Base-by-base conservation (phyloP, 495 filamentous ascomycete species). In the Penicillium angulare region DNA sequence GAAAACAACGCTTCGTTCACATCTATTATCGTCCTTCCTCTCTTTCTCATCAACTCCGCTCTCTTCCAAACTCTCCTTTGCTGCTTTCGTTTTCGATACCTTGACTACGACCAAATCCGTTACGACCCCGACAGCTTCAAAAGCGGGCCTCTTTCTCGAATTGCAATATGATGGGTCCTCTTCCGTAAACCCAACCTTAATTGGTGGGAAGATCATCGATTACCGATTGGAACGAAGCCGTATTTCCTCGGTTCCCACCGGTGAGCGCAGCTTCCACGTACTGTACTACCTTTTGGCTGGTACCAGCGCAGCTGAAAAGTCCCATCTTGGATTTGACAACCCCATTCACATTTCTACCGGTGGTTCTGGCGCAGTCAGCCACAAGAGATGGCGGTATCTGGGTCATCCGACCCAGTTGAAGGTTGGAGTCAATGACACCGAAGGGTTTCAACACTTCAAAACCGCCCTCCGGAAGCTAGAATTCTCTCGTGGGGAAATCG, bases 401-500 rank as follows among this genome's bases (percentile, higher is more conserved):
- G 93, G 93, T 16, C 93, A 98, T 62, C 92, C 92, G 2, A 96
- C 92, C 0, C 93, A 98, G 63, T 78, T 98, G 22, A 97, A 96
- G 64, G 89, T 97, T 24, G 93, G 93, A 18, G 89, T 98, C 64
- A 96, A 98, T 63, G 93, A 98, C 66, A 74, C 82, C 3, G 92
- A 96, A 60, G 92, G 92, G 0, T 98, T 98, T 69, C 89, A 95
- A 64, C 86, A 96, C 43, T 98, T 98, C 76, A 98, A 98, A 76
- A 96, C 88, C 0, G 93, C 93, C 3, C 72, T 98, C 43, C 75
- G 92, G 38, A 97, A 95, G 65, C 79, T 98, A 31, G 93, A 96
- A 65, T 97, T 98, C 56, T 89, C 92, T 2, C 80, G 90, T 18
- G 83, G 84, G 55, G 92, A 97, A 57, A 96, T 98, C 65, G 93